Conservation (phyloP, 345 rosid species). For the Mercurialis annua region DNA sequence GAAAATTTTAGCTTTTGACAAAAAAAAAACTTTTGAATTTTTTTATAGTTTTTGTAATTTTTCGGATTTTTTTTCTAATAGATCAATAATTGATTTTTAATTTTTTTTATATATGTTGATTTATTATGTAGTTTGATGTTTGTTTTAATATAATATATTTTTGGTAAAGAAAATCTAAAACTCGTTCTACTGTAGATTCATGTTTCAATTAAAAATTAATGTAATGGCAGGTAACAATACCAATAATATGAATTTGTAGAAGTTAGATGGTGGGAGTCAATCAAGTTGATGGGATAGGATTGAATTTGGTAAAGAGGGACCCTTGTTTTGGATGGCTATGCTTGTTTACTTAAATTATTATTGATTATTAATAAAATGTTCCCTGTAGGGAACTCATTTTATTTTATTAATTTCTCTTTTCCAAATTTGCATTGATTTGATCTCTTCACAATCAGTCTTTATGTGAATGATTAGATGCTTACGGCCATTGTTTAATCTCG, state of each 20-base stretch:
- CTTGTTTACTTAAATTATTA: neutral
- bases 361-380: neutral
- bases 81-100: too few species aligned
- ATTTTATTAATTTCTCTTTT: neutral
- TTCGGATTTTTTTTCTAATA: too few species aligned
- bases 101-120: too few species aligned
- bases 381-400: slow-evolving; percentile 4
- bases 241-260: neutral
- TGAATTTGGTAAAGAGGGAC: neutral
- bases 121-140: too few species aligned
- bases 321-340: slow-evolving; percentile 7
- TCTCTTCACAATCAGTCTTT: slow-evolving; percentile 1
- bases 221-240: too few species aligned
- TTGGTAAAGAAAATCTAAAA: too few species aligned
- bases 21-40: too few species aligned
- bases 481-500: neutral
- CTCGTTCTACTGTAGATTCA: too few species aligned
- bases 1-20: too few species aligned
- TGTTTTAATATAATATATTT: too few species aligned
- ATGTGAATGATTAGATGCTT: slow-evolving; percentile 7
- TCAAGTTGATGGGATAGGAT: slow-evolving; percentile 22
- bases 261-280: slow-evolving; percentile 24
- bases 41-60: too few species aligned
- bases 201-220: too few species aligned
- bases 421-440: slow-evolving; percentile 6